Evolutionary conservation across 1,284 basidiomycete genomes (phyloP).

Genomic region (Xerocomus amazonicus): DNA sequence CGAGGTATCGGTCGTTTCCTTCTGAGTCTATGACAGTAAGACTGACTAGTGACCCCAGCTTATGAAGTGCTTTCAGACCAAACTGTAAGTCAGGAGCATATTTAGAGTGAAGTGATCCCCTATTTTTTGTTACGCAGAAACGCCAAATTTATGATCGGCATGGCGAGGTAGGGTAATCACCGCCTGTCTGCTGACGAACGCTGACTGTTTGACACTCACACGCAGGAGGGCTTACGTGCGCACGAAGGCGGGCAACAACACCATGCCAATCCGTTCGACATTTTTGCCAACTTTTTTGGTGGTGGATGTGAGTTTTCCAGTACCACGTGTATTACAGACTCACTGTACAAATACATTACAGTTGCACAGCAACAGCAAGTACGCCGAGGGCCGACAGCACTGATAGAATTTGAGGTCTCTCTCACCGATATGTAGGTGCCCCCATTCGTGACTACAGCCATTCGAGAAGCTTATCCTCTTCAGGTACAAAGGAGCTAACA

Average conservation of each 20-base stretch:
- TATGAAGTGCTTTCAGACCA: conserved; percentile 88
- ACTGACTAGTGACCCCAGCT: conserved; percentile 45
- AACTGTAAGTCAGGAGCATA: conserved; percentile 44
- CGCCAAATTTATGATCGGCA: conserved; percentile 88
- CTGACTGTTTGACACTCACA: conserved; percentile 10
- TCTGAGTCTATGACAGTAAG: conserved; percentile 1
- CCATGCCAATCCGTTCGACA: conserved; percentile 85
- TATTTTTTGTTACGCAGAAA: conserved; percentile 51
- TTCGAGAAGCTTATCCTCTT: conserved; percentile 10
- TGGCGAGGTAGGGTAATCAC: conserved; percentile 63
- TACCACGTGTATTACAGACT: background rate
- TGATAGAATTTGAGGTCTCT: conserved; percentile 85
- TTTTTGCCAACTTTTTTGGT: conserved; percentile 91
- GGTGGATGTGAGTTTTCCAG: conserved; percentile 51
- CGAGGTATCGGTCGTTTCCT: conserved; percentile 55
- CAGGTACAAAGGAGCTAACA: conserved; percentile 74
- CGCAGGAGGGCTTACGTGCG: conserved; percentile 80
- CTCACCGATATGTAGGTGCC: conserved; percentile 74
- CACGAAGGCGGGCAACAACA: conserved; percentile 74
- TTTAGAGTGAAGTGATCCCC: background rate
- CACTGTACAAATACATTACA: background rate
- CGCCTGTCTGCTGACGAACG: background rate
- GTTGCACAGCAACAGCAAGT: conserved; percentile 45
- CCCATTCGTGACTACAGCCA: background rate
- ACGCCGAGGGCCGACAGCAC: conserved; percentile 77